Percentiles rank a stretch among this genome's conserved stretches.
These are phyloP conservation scores for Fusarium decemcellulare DNA, from an alignment of 2,329 filamentous ascomycete species.

Conservation along the genomic window DNA sequence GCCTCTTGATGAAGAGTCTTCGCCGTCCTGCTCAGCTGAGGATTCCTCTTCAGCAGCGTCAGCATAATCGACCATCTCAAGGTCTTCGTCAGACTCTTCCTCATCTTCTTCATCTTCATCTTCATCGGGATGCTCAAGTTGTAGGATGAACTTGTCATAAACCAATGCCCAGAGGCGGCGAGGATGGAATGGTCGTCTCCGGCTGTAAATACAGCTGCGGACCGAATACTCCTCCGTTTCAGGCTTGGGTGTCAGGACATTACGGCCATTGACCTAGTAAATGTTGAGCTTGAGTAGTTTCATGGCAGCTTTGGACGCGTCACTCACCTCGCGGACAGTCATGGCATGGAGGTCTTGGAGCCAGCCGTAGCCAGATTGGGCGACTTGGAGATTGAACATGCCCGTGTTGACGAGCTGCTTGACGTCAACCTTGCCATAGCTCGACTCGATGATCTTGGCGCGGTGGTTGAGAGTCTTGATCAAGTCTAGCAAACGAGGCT, in stretches of 20 bases:
- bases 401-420: constrained; percentile 75
- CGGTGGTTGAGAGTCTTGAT: constrained; percentile 75
- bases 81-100: constrained; percentile 45
- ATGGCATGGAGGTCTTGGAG: constrained; percentile 78
- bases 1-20: constrained; percentile 28
- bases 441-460: constrained; percentile 74
- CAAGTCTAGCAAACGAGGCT: constrained; percentile 64
- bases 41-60: constrained; percentile 22
- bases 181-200: constrained; percentile 69
- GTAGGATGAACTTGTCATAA: constrained; percentile 66
- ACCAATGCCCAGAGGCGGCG: constrained; percentile 60
- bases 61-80: constrained; percentile 37
- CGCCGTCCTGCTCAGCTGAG: neutral
- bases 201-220: constrained; percentile 78
- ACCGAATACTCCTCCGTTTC: constrained; percentile 83
- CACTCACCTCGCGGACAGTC: constrained; percentile 70
- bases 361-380: constrained; percentile 78
- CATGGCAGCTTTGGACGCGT: rapidly evolving
- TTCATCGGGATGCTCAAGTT: constrained; percentile 59
- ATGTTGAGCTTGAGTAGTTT: neutral
- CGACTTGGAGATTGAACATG: constrained; percentile 74
- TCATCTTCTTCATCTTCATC: constrained; percentile 52
- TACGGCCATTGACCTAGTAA: constrained; percentile 59
- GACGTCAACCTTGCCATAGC: constrained; percentile 72
- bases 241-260: constrained; percentile 74